These are phyloP conservation scores for Lantana camara DNA, from an alignment of 257 asterid genomes.

Conservation along the genomic window DNA sequence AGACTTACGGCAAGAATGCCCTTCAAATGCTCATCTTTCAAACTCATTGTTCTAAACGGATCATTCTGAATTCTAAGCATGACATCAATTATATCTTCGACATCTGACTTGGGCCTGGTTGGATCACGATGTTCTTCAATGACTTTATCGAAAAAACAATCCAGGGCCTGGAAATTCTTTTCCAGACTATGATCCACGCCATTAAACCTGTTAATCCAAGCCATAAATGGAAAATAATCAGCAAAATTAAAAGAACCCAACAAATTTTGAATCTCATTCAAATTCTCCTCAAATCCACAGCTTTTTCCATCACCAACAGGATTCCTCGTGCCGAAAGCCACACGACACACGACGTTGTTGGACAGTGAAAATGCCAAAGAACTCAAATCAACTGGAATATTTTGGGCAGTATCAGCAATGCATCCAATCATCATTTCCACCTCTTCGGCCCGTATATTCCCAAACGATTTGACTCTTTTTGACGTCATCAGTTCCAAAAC, in stretches of 20 bases:
- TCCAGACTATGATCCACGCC: constrained; percentile 38
- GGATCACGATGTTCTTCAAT: constrained; percentile 38
- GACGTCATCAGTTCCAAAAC: constrained; percentile 35
- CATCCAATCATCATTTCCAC: constrained; percentile 29
- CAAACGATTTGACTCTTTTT: constrained; percentile 41
- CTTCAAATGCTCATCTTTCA: constrained; percentile 35
- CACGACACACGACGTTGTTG: constrained; percentile 43
- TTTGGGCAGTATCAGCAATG: not conserved
- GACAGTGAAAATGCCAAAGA: constrained; percentile 27
- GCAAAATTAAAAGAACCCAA: constrained; percentile 33
- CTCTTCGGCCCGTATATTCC: constrained; percentile 35
- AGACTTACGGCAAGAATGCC: constrained; percentile 38
- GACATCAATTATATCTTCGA: constrained; percentile 48
- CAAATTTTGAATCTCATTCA: constrained; percentile 29
- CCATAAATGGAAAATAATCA: constrained; percentile 43
- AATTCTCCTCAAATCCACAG: constrained; percentile 22
- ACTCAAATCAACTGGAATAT: constrained; percentile 31
- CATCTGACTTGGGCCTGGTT: constrained; percentile 3
- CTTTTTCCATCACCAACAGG: constrained; percentile 4
- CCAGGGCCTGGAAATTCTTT: constrained; percentile 24
- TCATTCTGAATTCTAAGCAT: constrained; percentile 46
- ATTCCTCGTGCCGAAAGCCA: constrained; percentile 37
- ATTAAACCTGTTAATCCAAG: constrained; percentile 44
- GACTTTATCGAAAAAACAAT: constrained; percentile 31
- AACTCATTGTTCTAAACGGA: constrained; percentile 6